These are phyloP conservation scores for Neopestalotiopsis rosae DNA, from an alignment of 2,329 filamentous ascomycete species.

Conservation along the genomic window DNA sequence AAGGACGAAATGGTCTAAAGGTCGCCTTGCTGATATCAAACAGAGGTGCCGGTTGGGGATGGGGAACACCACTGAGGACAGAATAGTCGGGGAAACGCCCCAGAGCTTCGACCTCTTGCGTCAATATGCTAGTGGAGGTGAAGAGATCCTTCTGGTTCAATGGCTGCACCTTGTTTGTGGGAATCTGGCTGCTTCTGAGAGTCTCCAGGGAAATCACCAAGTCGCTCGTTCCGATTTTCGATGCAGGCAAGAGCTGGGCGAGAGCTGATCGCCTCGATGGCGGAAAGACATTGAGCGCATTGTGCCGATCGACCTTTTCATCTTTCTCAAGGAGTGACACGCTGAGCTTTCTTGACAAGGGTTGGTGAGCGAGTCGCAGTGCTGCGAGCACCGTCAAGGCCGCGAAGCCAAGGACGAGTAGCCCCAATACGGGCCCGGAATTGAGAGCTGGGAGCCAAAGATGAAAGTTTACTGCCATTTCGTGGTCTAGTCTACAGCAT, in stretches of 20 bases:
- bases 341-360: not conserved
- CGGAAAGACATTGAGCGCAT: constrained; percentile 17
- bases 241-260: constrained; percentile 11
- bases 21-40: constrained; percentile 74
- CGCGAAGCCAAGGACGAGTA: not conserved
- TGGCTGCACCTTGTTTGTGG: constrained; percentile 13
- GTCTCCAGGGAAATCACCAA: not conserved
- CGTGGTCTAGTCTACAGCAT: not conserved
- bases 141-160: constrained; percentile 13
- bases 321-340: not conserved
- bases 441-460: not conserved
- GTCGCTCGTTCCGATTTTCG: constrained; percentile 1
- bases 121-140: constrained; percentile 61
- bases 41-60: constrained; percentile 65
- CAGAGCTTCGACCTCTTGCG: constrained; percentile 70
- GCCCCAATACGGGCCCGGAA: not conserved
- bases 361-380: not conserved
- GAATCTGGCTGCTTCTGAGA: constrained; percentile 16
- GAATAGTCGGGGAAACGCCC: constrained; percentile 84
- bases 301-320: constrained; percentile 13
- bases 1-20: constrained; percentile 79
- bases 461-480: not conserved
- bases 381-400: not conserved
- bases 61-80: constrained; percentile 73
- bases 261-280: constrained; percentile 17